Evolutionary conservation across 2,329 filamentous ascomycete species (phyloP), one percentile per base, ranked within the genome.

Genomic region (Neonectria magnoliae): DNA sequence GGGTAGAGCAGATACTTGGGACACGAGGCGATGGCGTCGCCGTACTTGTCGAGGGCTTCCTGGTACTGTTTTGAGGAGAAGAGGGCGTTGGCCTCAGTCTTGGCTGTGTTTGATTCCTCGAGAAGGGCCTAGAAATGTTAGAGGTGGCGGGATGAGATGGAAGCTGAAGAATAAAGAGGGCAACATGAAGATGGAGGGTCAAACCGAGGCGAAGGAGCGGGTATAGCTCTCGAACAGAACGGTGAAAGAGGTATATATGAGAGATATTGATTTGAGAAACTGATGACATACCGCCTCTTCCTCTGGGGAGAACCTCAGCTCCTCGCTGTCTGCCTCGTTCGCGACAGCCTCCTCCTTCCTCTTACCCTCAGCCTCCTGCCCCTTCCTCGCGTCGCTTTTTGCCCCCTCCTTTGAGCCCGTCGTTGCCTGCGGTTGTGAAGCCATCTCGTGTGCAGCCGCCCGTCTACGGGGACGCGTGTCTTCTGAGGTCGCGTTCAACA

Each of bases 1-100:
- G 97, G 93, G 80, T 93, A 97, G 76, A 95, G 90, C 27, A 97
- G 87, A 76, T 97, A 97, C 68, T 88, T 90, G 2, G 95, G 95
- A 73, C 93, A 94, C 8, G 90, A 87, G 13, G 88, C 85, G 3
- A 97, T 84, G 22, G 96, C 94, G 69, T 91, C 88, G 73, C 94
- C 91, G 80, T 98, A 98, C 65, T 87, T 91, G 70, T 90, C 87
- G 67, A 98, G 90, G 44, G 95, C 95, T 67, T 91, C 89, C 60
- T 90, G 87, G 79, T 91, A 96, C 66, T 90, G 87, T 45, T 87
- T 87, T 3, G 87, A 85, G 1, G 86, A 83, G 80, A 98, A 98
- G n/a, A 94, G 86, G 5, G 86, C 79, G 76, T 98, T 98, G 14
- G 93, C 95, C 60, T 89, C 84, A 2, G 86, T 76, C 79, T 97